Base-by-base conservation (phyloP, 352 stramenopile genomes). In the Hyaloperonospora brassicae region DNA sequence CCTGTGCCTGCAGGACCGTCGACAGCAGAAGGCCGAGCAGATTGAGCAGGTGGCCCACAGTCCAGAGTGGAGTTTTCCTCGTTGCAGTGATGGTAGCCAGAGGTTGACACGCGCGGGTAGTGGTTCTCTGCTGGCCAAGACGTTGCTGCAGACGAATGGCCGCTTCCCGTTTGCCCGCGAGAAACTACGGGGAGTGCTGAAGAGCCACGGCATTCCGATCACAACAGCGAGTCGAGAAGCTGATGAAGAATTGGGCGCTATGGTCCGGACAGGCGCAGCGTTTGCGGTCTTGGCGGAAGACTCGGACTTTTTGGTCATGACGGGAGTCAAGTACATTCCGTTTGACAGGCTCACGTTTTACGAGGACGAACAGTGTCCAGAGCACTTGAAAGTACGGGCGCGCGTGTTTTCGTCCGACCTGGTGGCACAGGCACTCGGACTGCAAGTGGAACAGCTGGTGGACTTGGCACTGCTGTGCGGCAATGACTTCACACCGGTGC, bases 281-380 rank as follows among this genome's bases (percentile, higher is more conserved):
- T 89, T 74, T 45, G 83, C 83, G 0, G 79, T 90, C 8, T 61
- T 95, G 8, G 79, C 66, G 0, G 73, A 91, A 38, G 88, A 97
- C 66, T 95, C 86, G 49, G 88, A 97, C 52, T 97, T 95, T 57
- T 57, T 96, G 13, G 73, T 86, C 54, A 93, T 95, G 80, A 73
- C 72, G 7, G 75, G 75, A 8, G 71, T 86, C 7, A 69, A 65
- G 45, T 97, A 96, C 54, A 91, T 96, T 47, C 82, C 82, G 8
- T 88, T 94, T 43, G 22, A 48, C 0, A 77, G 71, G 25, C 51
- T 88, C 0, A 50, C 14, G 0, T 52, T 80, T 5, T 65, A 83
- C 41, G 44, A 59, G 9, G 21, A 55, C 0, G 49, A 36, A 1
- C 35, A 30, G 42, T 34, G 17, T 14, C n/a, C 13, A 44, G 41